Percentiles rank a stretch among this genome's conserved stretches.
These are phyloP conservation scores for Pseudopediastrum boryanum DNA, from an alignment of 139 green algal species.

Conservation along the genomic window DNA sequence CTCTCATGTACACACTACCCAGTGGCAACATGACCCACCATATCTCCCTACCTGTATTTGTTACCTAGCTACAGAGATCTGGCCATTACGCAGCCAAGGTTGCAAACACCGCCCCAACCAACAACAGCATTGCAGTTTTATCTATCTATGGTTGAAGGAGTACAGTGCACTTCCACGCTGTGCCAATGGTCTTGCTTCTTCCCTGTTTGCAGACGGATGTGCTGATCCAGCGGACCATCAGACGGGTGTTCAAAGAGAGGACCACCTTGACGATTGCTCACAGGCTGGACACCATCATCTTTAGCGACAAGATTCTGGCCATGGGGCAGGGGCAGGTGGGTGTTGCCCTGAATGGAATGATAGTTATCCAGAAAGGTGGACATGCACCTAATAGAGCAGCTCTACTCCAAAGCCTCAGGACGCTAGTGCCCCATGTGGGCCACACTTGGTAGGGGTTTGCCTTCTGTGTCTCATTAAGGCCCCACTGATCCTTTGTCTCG, in stretches of 20 bases:
- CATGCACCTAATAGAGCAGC: not conserved
- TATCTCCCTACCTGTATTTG: no score
- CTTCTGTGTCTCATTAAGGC: not conserved
- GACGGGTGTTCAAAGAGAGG: conserved; percentile 50
- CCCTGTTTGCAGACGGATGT: conserved; percentile 49
- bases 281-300: conserved; percentile 68
- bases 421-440: not conserved
- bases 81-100: no score
- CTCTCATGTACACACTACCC: no score
- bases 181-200: not conserved
- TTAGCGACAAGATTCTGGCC: conserved; percentile 57
- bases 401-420: not conserved
- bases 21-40: no score
- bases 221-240: conserved; percentile 63
- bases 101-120: no score
- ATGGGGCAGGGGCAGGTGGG: conserved; percentile 47
- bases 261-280: conserved; percentile 65
- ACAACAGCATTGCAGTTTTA: not conserved
- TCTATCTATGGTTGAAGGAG: not conserved
- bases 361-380: conserved; percentile 3
- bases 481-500: not conserved
- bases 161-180: no score
- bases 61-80: no score
- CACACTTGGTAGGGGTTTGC: not conserved
- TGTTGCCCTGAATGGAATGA: conserved; percentile 1